phyloP scores from a whole-genome alignment of 2,329 filamentous ascomycete species.

The Aspergillus sp. region DNA sequence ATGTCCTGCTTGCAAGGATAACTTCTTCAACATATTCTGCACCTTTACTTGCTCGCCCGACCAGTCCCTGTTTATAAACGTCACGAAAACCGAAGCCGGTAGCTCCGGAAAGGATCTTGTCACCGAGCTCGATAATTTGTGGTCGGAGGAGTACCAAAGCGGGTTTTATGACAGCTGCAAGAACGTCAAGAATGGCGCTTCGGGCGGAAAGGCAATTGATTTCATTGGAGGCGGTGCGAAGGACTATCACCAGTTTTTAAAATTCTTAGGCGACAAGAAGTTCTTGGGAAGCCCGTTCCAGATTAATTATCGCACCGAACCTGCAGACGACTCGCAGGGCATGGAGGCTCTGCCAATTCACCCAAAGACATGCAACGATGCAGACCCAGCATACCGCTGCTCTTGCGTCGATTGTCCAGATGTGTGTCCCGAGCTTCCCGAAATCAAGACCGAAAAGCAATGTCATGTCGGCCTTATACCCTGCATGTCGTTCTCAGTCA shows the following conservation, averaged over 20 bases:
- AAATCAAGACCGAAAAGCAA: slow-evolving; percentile 65
- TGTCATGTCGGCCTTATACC: slow-evolving; percentile 87
- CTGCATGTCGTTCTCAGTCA: slow-evolving; percentile 88
- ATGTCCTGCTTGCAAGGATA: slow-evolving; percentile 94
- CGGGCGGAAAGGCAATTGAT: slow-evolving; percentile 90
- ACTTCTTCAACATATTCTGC: slow-evolving; percentile 98
- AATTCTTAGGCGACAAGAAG: slow-evolving; percentile 92
- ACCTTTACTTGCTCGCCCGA: slow-evolving; percentile 98
- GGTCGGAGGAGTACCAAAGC: slow-evolving; percentile 78
- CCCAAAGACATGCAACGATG: slow-evolving; percentile 85
- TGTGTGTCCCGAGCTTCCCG: slow-evolving; percentile 79
- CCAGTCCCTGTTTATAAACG: slow-evolving; percentile 91
- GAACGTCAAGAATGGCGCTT: slow-evolving; percentile 95
- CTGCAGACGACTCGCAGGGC: slow-evolving; percentile 59
- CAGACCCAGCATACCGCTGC: slow-evolving; percentile 81
- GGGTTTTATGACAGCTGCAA: slow-evolving; percentile 98
- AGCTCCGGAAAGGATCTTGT: slow-evolving; percentile 64
- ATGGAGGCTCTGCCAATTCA: slow-evolving; percentile 72
- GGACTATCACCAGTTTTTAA: slow-evolving; percentile 81
- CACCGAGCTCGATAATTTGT: slow-evolving; percentile 84
- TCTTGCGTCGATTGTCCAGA: slow-evolving; percentile 90
- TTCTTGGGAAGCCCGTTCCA: slow-evolving; percentile 90
- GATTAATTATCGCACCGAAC: slow-evolving; percentile 77
- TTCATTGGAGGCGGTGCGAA: slow-evolving; percentile 94
- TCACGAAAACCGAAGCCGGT: slow-evolving; percentile 68